Evolutionary conservation across 2,329 filamentous ascomycete species (phyloP), one percentile per base, ranked within the genome.

Genomic region (Calycina herbarum): DNA sequence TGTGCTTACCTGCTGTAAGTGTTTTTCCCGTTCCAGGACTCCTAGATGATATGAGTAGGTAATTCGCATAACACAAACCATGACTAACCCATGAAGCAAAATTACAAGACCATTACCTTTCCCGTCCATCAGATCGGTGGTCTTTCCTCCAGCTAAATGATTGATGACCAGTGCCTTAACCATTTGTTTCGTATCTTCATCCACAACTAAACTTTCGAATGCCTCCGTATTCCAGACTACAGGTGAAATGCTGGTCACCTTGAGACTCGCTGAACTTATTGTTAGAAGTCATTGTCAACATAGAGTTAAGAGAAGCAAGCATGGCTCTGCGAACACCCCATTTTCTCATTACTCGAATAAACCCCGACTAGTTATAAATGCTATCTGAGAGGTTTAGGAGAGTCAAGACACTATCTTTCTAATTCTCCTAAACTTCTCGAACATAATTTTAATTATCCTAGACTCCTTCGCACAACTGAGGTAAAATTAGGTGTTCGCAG

Each of bases 121-220:
- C 81, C 64, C 61, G 7, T 40, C 35, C 27, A 67, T 64, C 3
- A 66, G 15, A 59, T 68, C 64, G n/a, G 66, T 66, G 5, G 15
- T 27, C 42, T 64, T 51, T 35, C 64, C 66, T 54, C 72, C 68
- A 4, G 20, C 57, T 11, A 68, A 11, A 68, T 82, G 80, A 67
- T 77, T 79, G 64, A 80, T 78, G 3, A 82, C 80, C 67, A 82
- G 81, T 1, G 80, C 81, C 20, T 80, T 71, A 0, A 83, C 76
- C 11, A 82, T 69, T 24, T 81, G 78, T 69, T 82, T 83, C 31
- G 80, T 79, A 65, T 80, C 74, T 13, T 79, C 76, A 58, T 81
- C 77, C 66, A 81, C 81, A 6, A 82, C 81, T 4, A 82, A 76
- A 45, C 80, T 78, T 1, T 78, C 77, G 67, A 77, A 83, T 0